Evolutionary conservation across 2,329 filamentous ascomycete genomes (phyloP), one percentile per base, ranked within the genome.

Genomic region (Parafenestella ontariensis): DNA sequence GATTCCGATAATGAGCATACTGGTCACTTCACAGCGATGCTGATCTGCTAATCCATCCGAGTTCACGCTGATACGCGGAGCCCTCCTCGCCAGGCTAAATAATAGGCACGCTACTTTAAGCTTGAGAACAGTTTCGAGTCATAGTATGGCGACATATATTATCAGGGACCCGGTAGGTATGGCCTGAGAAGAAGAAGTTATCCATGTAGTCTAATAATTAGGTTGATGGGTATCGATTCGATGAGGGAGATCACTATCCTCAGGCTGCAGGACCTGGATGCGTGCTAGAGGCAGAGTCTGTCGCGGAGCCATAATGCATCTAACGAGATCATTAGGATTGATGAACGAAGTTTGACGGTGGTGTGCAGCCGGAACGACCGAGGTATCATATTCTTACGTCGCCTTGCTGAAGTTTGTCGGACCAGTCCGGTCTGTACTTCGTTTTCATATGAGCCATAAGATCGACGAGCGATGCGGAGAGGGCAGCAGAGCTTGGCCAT

Each of bases 391-490:
- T 64, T 20, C 65, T 69, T 55, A 71, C 63, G 46, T 70, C 70
- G 34, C 65, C 65, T 29, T 58, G 51, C 33, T 62, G 60, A 52
- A 67, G 54, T 49, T 61, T 66, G 46, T 69, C 59, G 18, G 57
- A 60, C 70, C 70, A 73, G 13, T 68, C 62, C 3, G 66, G 66
- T 13, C 55, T 59, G 20, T 62, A 64, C 46, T 69, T 69, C n/a
- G 50, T 58, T 33, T 72, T 73, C 69, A 72, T 72, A 17, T 68
- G 67, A 21, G 61, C 59, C 69, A 75, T 70, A 8, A 73, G 57
- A 29, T 70, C 68, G n/a, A 62, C 58, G 3, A 74, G 58, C 2
- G 66, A 69, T 15, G 66, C 66, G 11, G 65, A 65, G 0, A 75
- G 59, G 1, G 67, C 57, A 7, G 62, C 63, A n/a, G 65, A 63